Evolutionary conservation across 495 filamentous ascomycete genomes (phyloP), one percentile per base, ranked within the genome.

Genomic region (Pyrenula aspistea): DNA sequence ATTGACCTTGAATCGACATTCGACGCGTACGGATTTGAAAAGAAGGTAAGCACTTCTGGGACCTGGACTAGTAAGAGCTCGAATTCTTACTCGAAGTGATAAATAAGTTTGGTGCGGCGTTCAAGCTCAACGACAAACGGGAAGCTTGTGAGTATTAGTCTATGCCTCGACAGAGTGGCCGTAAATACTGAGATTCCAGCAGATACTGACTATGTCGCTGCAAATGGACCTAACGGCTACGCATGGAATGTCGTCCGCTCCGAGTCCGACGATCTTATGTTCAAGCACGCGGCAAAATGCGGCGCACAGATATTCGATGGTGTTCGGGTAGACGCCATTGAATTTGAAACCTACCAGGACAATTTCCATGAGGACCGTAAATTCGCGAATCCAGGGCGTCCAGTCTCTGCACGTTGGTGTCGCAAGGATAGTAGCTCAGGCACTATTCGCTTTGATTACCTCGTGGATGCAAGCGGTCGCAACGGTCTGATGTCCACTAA

Each of bases 221-320:
- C 66, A 2, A 60, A 61, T 21, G 76, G 77, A 2, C 65, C 69
- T 24, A 61, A 65, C 3, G 61, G 60, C 15, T 70, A 74, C 55
- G 57, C 75, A 0, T 80, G 73, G 71, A 80, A 79, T 49, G 73
- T 78, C 0, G 60, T 77, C 51, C 72, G 77, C 12, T 75, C 76
- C 22, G 75, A 79, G 56, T 57, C 71, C 12, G 76, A 80, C 49
- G 62, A 79, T 12, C 24, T 78, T 2, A 66, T 79, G 4, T 77
- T 80, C 59, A 54, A 63, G 25, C 73, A 80, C 58, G 77, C 76
- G 10, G 65, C 54, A 2, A 61, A 67, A 53, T 65, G 63, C 51
- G 75, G 76, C n/a, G 76, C 73, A 19, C 60, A 72, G 19, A 63
- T 62, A 1, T 77, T 77, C 57, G 71, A 80, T 53, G 68, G 61